phyloP scores from a whole-genome alignment of 805 yeast genomes.

The Phaffomyces thermotolerans region DNA sequence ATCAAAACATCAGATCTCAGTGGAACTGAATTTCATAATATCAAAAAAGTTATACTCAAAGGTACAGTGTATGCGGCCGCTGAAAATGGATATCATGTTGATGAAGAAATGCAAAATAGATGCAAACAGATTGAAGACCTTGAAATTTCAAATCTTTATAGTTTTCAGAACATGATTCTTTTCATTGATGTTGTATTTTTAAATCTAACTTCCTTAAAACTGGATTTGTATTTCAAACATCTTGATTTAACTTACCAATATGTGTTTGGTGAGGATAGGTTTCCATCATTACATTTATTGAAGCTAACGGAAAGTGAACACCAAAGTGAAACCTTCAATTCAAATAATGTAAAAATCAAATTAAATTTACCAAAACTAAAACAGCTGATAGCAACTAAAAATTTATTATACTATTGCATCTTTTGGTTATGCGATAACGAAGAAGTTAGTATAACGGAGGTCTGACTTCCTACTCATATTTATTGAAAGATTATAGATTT shows the following conservation, averaged over 20 bases:
- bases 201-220: neutral
- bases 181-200: neutral
- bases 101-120: neutral
- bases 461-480: too few species aligned
- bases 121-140: neutral
- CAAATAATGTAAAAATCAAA: neutral
- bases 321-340: neutral
- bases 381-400: neutral
- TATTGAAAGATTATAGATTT: too few species aligned
- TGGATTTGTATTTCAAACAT: conserved; percentile 1
- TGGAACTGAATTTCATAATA: neutral
- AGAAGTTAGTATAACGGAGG: neutral
- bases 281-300: neutral
- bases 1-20: neutral
- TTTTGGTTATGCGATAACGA: neutral
- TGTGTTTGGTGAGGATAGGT: neutral
- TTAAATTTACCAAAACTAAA: neutral
- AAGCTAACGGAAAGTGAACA: neutral
- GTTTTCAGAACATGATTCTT: neutral
- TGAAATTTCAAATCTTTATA: neutral
- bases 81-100: neutral
- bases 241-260: neutral
- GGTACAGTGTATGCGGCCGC: neutral
- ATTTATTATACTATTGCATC: neutral
- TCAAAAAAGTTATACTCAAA: neutral